Percentiles rank a stretch among this genome's conserved stretches.
Evolutionary conservation across 129 eudicot genomes (phyloP).

Genomic region (Erigeron canadensis): DNA sequence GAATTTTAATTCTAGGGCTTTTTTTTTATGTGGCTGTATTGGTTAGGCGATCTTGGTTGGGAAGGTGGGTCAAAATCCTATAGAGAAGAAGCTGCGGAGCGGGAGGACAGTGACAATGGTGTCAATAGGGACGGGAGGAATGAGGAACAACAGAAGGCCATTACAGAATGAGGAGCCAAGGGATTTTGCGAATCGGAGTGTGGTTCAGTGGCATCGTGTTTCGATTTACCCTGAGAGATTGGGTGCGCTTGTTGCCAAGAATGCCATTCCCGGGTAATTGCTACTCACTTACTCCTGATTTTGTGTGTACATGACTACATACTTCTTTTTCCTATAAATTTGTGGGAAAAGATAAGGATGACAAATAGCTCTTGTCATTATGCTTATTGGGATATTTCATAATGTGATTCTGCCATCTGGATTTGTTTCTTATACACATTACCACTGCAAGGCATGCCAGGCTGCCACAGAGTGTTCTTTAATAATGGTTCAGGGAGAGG

Average conservation of each 20-base stretch:
- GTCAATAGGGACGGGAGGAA: constrained; percentile 88
- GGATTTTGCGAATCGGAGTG: constrained; percentile 79
- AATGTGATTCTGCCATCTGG: neutral
- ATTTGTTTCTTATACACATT: too few species aligned
- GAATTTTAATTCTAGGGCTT: neutral
- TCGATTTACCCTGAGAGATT: constrained; percentile 67
- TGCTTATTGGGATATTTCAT: neutral
- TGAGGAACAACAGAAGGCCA: constrained; percentile 80
- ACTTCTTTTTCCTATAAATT: neutral
- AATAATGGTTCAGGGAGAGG: neutral
- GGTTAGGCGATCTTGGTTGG: constrained; percentile 80
- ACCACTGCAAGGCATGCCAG: too few species aligned
- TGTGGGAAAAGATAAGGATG: neutral
- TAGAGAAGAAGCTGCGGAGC: constrained; percentile 77
- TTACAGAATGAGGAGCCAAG: constrained; percentile 74
- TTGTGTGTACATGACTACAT: neutral
- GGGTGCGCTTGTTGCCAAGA: constrained; percentile 71
- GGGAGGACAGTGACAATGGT: constrained; percentile 70
- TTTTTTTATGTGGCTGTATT: neutral
- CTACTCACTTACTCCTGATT: too few species aligned
- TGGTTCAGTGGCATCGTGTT: constrained; percentile 96
- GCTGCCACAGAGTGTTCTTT: neutral
- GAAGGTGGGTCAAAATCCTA: constrained; percentile 69
- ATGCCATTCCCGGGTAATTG: constrained; percentile 69
- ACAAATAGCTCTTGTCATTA: neutral